A percentile compares a stretch with the other conserved stretches of the same genome.
Conservation (phyloP, 2,329 filamentous ascomycete species). For the Xylariaceae sp. region DNA sequence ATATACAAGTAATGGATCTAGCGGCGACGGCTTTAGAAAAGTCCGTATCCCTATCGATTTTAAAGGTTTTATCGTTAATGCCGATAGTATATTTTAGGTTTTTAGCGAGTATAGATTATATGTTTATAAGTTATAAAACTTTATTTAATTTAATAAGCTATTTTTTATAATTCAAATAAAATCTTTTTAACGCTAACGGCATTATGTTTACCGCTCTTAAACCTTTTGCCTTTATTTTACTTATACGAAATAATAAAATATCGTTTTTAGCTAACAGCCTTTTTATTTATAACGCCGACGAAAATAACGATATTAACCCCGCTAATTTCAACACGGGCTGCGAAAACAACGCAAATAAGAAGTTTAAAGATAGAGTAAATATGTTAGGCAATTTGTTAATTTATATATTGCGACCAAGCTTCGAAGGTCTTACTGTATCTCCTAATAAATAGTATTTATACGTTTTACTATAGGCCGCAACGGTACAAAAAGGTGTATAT, state of each 20-base stretch:
- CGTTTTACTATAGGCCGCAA: conserved; percentile 62
- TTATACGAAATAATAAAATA: conserved; percentile 56
- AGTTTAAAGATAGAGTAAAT: background rate
- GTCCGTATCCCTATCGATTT: conserved; percentile 58
- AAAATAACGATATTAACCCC: conserved; percentile 43
- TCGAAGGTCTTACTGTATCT: conserved; percentile 64
- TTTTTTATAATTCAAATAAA: conserved; percentile 13
- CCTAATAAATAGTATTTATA: conserved; percentile 61
- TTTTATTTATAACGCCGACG: conserved; percentile 53
- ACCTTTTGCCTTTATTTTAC: conserved; percentile 61
- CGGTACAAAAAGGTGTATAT: conserved; percentile 55
- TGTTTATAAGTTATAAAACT: conserved; percentile 48
- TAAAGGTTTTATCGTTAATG: conserved; percentile 61
- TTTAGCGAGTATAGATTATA: conserved; percentile 69
- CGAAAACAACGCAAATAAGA: conserved; percentile 61
- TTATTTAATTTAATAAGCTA: background rate
- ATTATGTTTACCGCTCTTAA: conserved; percentile 60
- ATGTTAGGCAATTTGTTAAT: background rate
- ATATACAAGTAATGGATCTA: conserved; percentile 66
- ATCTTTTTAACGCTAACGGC: conserved; percentile 50
- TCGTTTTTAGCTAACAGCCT: conserved; percentile 63
- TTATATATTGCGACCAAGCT: conserved; percentile 32
- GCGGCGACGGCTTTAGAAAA: conserved; percentile 55
- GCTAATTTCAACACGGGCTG: conserved; percentile 58
- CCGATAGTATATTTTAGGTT: conserved; percentile 63